Conservation (phyloP, 768 basidiomycete genomes). For the Melanogaster broomeanus region DNA sequence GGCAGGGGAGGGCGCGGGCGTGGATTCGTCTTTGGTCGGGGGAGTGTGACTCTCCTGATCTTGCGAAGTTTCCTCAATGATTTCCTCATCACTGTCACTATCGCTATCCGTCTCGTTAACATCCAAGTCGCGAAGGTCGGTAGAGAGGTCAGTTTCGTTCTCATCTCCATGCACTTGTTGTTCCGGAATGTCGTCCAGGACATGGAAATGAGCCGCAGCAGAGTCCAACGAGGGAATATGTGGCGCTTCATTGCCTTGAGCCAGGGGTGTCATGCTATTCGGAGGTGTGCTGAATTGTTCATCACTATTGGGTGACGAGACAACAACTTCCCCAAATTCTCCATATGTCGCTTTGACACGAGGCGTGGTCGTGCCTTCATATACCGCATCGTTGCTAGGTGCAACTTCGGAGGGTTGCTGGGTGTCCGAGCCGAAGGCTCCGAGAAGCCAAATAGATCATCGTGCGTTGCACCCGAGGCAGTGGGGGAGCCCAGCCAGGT, state of each 20-base stretch:
- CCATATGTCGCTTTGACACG: slow-evolving; percentile 10
- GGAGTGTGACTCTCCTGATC: slow-evolving; percentile 18
- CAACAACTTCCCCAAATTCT: slow-evolving; percentile 19
- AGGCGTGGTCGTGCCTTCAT: slow-evolving; percentile 22
- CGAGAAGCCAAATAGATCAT: slow-evolving; percentile 58
- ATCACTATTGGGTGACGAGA: slow-evolving; percentile 39
- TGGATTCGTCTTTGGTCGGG: slow-evolving; percentile 12
- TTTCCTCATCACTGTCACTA: slow-evolving; percentile 48
- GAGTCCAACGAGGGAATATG: slow-evolving; percentile 28
- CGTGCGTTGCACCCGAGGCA: slow-evolving; percentile 12
- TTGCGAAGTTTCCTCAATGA: slow-evolving; percentile 31
- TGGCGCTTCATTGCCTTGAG: slow-evolving; percentile 10
- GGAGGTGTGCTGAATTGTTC: slow-evolving; percentile 67
- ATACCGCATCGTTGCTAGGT: slow-evolving; percentile 21
- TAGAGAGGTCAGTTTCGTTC: slow-evolving; percentile 51
- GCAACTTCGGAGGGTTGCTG: slow-evolving; percentile 13
- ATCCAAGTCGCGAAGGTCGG: slow-evolving; percentile 60
- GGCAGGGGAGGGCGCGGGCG: neutral
- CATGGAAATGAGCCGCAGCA: slow-evolving; percentile 36
- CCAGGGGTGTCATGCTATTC: slow-evolving; percentile 37
- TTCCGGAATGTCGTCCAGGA: slow-evolving; percentile 31
- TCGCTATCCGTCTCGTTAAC: slow-evolving; percentile 57
- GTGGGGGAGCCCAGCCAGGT: slow-evolving; percentile 12
- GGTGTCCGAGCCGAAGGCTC: slow-evolving; percentile 19
- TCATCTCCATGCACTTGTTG: slow-evolving; percentile 29